phyloP scores from a whole-genome alignment of 495 filamentous ascomycete genomes.

The Penicillium odoratum region DNA sequence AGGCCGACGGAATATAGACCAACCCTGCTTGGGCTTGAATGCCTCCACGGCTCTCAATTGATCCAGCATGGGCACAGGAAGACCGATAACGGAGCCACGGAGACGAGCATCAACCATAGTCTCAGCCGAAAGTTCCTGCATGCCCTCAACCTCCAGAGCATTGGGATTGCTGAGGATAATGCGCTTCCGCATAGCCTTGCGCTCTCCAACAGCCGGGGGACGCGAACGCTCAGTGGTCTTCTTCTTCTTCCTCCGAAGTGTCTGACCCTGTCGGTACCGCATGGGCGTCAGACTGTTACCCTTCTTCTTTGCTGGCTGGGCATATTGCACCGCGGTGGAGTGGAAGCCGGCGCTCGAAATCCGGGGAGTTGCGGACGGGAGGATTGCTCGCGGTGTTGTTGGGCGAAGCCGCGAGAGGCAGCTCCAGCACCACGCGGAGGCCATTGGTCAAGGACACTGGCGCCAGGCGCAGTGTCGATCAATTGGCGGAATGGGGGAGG shows the following conservation, averaged over 20 bases:
- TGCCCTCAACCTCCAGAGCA: constrained; percentile 69
- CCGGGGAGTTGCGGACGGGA: constrained; percentile 35
- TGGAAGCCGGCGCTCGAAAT: constrained; percentile 46
- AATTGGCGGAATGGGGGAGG: constrained; percentile 30
- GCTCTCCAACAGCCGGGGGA: constrained; percentile 70
- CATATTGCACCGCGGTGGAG: constrained; percentile 40
- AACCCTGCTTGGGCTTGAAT: constrained; percentile 89
- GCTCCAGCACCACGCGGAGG: constrained; percentile 65
- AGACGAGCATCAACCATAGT: constrained; percentile 54
- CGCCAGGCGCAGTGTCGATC: constrained; percentile 38
- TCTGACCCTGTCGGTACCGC: constrained; percentile 42
- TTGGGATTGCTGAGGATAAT: constrained; percentile 93
- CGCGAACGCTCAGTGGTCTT: constrained; percentile 38
- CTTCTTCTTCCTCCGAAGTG: constrained; percentile 52
- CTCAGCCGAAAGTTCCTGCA: constrained; percentile 59
- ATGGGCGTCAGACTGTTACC: constrained; percentile 16
- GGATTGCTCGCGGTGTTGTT: constrained; percentile 51
- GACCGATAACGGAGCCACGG: constrained; percentile 63
- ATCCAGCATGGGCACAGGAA: constrained; percentile 72
- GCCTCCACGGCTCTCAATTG: constrained; percentile 77
- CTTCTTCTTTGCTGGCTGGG: constrained; percentile 43
- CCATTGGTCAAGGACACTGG: constrained; percentile 54
- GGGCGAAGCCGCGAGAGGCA: constrained; percentile 56
- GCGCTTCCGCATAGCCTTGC: constrained; percentile 82
- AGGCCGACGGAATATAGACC: constrained; percentile 81